phyloP scores from a whole-genome alignment of 2,329 filamentous ascomycete genomes.

The Stagonosporopsis chrysanthemi region DNA sequence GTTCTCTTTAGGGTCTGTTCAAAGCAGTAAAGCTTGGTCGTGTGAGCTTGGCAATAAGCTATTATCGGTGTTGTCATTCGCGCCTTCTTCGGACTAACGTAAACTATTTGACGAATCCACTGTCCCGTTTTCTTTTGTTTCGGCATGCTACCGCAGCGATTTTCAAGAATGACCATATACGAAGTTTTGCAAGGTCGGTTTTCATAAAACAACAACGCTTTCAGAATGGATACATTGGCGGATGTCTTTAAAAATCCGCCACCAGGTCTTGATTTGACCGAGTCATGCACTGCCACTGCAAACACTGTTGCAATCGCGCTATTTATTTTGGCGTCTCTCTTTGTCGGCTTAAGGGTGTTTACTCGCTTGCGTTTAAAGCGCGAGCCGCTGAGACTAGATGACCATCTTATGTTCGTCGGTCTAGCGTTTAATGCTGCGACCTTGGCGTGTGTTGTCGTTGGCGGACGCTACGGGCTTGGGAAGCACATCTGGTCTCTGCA shows the following conservation, averaged over 20 bases:
- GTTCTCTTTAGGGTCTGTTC: not conserved
- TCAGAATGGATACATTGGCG: not conserved
- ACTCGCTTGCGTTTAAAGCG: not conserved
- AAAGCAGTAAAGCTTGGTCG: not conserved
- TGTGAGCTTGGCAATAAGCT: not conserved
- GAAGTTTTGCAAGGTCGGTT: not conserved
- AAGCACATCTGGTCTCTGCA: not conserved
- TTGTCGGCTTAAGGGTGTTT: not conserved
- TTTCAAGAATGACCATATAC: not conserved
- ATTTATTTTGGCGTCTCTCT: not conserved
- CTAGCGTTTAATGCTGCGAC: not conserved
- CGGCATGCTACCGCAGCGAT: not conserved
- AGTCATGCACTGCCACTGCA: not conserved
- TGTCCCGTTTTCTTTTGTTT: not conserved
- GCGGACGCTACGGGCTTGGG: not conserved
- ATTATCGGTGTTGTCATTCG: not conserved
- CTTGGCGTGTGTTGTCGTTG: not conserved
- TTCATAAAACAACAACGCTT: not conserved
- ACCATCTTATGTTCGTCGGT: not conserved
- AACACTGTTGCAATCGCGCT: not conserved
- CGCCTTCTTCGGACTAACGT: constrained; percentile 3
- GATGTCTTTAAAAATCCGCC: not conserved
- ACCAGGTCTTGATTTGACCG: not conserved
- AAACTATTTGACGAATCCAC: not conserved
- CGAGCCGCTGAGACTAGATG: not conserved